These are phyloP conservation scores for Cylindrotheca closterium DNA, from an alignment of 108 stramenopile genomes.

Conservation along the genomic window DNA sequence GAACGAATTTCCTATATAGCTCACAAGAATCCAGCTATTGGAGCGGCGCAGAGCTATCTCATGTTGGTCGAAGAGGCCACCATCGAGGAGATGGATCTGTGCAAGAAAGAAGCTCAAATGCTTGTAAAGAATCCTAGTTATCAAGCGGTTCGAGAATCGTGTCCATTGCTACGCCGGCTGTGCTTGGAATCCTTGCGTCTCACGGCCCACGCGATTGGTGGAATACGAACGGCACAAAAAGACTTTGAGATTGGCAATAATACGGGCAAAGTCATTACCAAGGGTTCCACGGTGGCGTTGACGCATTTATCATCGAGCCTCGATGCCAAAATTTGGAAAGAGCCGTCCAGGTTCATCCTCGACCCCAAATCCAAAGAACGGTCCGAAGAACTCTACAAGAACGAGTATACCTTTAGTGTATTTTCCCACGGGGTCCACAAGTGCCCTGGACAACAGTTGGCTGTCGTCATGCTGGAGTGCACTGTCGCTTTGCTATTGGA, in stretches of 20 bases:
- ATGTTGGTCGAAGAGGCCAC: slow-evolving; percentile 17
- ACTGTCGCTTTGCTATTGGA: slow-evolving; percentile 36
- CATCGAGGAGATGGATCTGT: background rate
- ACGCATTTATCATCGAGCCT: slow-evolving; percentile 35
- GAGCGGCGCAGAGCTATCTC: slow-evolving; percentile 45
- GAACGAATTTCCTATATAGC: too few relatives aligned
- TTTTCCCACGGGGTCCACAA: slow-evolving; percentile 61
- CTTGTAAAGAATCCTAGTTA: background rate
- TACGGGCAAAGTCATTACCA: slow-evolving; percentile 15
- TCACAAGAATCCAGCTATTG: slow-evolving; percentile 67
- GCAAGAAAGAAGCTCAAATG: background rate
- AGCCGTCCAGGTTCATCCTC: background rate
- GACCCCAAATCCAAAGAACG: background rate
- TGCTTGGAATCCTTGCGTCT: slow-evolving; percentile 46
- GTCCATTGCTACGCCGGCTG: slow-evolving; percentile 17
- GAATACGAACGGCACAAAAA: slow-evolving; percentile 29
- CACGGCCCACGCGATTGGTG: slow-evolving; percentile 57
- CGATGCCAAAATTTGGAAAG: slow-evolving; percentile 26
- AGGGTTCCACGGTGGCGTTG: slow-evolving; percentile 40
- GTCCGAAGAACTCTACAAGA: slow-evolving; percentile 10
- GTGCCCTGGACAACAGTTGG: slow-evolving; percentile 53
- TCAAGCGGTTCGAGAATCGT: background rate
- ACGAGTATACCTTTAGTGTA: slow-evolving; percentile 36
- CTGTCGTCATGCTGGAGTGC: slow-evolving; percentile 34
- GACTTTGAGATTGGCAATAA: slow-evolving; percentile 12